phyloP scores from a whole-genome alignment of 805 yeast species.

The Danielozyma ontarioensis region DNA sequence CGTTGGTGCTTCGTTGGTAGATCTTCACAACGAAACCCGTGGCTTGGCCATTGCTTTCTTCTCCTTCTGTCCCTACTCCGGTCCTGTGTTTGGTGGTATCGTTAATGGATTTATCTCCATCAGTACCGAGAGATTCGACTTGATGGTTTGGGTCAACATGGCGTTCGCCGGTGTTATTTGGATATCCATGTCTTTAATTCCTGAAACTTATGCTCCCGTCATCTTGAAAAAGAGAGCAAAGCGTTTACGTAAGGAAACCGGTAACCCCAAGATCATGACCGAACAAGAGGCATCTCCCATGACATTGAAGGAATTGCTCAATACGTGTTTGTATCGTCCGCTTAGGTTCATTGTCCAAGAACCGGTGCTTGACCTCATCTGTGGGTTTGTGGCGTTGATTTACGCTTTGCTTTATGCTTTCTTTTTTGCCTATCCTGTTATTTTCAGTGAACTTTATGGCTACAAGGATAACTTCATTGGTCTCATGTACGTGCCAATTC shows the following conservation, averaged over 20 bases:
- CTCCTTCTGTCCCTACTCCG: constrained; percentile 89
- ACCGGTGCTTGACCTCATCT: constrained; percentile 80
- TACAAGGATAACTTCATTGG: constrained; percentile 77
- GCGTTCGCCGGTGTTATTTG: constrained; percentile 86
- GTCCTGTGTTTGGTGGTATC: constrained; percentile 86
- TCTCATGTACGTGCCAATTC: constrained; percentile 82
- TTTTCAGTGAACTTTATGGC: constrained; percentile 71
- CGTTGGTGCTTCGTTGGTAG: constrained; percentile 90
- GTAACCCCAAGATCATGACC: constrained; percentile 80
- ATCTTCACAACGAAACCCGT: constrained; percentile 75
- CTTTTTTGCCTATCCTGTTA: constrained; percentile 93
- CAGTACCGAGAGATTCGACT: constrained; percentile 60
- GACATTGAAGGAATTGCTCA: constrained; percentile 60
- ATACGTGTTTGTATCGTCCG: constrained; percentile 75
- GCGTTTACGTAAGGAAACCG: constrained; percentile 69
- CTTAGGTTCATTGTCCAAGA: constrained; percentile 71
- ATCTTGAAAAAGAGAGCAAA: constrained; percentile 64
- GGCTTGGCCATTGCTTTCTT: constrained; percentile 89
- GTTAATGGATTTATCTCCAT: constrained; percentile 82
- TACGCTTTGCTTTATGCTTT: constrained; percentile 89
- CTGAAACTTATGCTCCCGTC: constrained; percentile 91
- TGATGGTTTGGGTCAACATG: constrained; percentile 87
- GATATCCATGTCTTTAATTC: constrained; percentile 58
- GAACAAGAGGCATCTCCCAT: constrained; percentile 85
- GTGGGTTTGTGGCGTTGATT: constrained; percentile 81